phyloP scores from a whole-genome alignment of 345 rosid species.

The Citropsis articulata region DNA sequence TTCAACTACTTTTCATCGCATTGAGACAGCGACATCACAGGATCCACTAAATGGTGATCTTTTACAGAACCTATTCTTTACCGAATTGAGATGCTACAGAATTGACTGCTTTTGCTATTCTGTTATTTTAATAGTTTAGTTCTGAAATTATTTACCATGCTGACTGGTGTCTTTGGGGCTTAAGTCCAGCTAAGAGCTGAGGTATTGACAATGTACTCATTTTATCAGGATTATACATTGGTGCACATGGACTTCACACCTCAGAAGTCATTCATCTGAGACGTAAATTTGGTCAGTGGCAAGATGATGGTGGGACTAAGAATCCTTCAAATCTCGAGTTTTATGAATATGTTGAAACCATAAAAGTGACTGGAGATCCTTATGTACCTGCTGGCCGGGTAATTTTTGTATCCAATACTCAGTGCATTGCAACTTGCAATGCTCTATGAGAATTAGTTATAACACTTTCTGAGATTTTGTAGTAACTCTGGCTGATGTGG shows the following conservation, averaged over 20 bases:
- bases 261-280: constrained; percentile 86
- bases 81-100: background rate
- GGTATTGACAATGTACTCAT: constrained; percentile 6
- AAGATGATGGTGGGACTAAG: constrained; percentile 51
- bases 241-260: constrained; percentile 75
- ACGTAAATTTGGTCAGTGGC: constrained; percentile 89
- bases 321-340: constrained; percentile 63
- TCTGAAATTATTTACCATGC: background rate
- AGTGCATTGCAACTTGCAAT: background rate
- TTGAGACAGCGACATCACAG: constrained; percentile 54
- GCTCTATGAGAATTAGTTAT: background rate
- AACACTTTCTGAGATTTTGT: background rate
- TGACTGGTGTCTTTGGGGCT: constrained; percentile 3
- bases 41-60: constrained; percentile 80
- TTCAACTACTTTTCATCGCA: constrained; percentile 79
- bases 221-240: constrained; percentile 79
- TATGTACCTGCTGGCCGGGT: constrained; percentile 98
- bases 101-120: background rate
- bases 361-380: constrained; percentile 86
- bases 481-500: background rate
- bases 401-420: constrained; percentile 11
- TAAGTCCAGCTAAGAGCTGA: background rate
- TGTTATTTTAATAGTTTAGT: background rate
- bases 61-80: constrained; percentile 7
- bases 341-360: constrained; percentile 93